Evolutionary conservation across 2,329 filamentous ascomycete species (phyloP).

Genomic region (Camillea tinctor): DNA sequence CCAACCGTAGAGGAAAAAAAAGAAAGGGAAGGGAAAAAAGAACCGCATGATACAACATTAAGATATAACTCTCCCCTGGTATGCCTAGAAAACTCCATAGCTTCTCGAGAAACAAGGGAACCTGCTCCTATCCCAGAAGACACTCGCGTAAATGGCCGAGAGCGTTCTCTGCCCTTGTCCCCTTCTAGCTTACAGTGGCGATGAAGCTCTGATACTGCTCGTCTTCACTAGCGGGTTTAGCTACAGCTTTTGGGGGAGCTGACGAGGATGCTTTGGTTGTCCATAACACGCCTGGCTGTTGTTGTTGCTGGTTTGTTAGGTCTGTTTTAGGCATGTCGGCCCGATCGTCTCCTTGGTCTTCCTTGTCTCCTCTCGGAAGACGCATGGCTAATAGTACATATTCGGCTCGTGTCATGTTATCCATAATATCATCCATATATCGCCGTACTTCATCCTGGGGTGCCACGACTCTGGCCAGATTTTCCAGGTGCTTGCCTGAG

Average conservation of each 20-base stretch:
- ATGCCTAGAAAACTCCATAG: not conserved
- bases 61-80: not conserved
- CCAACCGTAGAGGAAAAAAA: constrained; percentile 3
- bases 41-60: not conserved
- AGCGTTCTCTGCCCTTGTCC: constrained; percentile 7
- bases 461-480: constrained; percentile 60
- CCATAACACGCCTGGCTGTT: constrained; percentile 36
- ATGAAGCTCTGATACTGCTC: constrained; percentile 49
- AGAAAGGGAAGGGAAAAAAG: not conserved
- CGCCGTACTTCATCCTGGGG: constrained; percentile 60
- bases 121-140: constrained; percentile 1
- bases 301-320: constrained; percentile 16
- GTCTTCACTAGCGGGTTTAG: constrained; percentile 38
- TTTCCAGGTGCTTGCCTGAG: constrained; percentile 57
- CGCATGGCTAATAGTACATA: constrained; percentile 68
- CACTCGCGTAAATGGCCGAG: constrained; percentile 2
- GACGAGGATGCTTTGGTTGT: constrained; percentile 25
- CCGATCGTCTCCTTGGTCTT: constrained; percentile 32
- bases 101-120: not conserved
- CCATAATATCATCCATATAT: constrained; percentile 71
- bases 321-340: constrained; percentile 28
- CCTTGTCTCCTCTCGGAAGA: constrained; percentile 48
- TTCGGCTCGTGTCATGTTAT: constrained; percentile 65
- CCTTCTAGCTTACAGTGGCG: constrained; percentile 34
- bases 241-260: constrained; percentile 21